Base-by-base conservation (phyloP, 2,329 filamentous ascomycete species). In the Trichoderma sp. region DNA sequence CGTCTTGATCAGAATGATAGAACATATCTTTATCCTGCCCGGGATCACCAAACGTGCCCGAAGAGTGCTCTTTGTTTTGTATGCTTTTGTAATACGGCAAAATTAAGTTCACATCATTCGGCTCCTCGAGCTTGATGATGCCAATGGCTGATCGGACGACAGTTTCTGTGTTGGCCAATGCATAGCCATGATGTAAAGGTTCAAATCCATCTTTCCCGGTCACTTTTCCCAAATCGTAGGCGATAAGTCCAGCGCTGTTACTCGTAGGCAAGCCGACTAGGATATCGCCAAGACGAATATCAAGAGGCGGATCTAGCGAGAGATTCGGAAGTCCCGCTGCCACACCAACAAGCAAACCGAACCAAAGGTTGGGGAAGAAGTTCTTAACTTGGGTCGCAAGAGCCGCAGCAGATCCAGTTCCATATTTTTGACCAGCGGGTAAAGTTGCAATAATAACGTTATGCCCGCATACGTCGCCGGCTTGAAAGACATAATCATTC, bases 221-320 rank as follows among this genome's bases (percentile, higher is more conserved):
- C 21, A 81, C 78, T 47, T 79, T 80, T 0, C 80, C 79, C 37
- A 80, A 64, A 1, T 77, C 74, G 59, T 80, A 81, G 0, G 76
- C 73, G 7, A 80, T 61, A 0, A 80, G 49, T 0, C 73, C 77
- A 1, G 77, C 70, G 19, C 69, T 73, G 1, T 77, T 74, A 0
- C 73, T 71, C 1, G 74, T 59, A 0, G 74, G 66, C 16, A 77
- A 67, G 11, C 73, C 77, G 0, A 81, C 77, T 3, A 82, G 74
- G 3, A 81, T 71, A 69, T 81, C 78, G 5, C 79, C 80, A 1
- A 82, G 74, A 4, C 79, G 76, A 27, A 81, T 81, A 72, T 81
- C 79, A 21, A 74, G 74, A 4, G 72, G 72, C 1, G 77, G 75
- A 1, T 1, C 58, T 27, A 62, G 49, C 1, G 68, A 66, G 13